Evolutionary conservation across 768 basidiomycete species (phyloP).

Genomic region (Leccinum aurantiacum): DNA sequence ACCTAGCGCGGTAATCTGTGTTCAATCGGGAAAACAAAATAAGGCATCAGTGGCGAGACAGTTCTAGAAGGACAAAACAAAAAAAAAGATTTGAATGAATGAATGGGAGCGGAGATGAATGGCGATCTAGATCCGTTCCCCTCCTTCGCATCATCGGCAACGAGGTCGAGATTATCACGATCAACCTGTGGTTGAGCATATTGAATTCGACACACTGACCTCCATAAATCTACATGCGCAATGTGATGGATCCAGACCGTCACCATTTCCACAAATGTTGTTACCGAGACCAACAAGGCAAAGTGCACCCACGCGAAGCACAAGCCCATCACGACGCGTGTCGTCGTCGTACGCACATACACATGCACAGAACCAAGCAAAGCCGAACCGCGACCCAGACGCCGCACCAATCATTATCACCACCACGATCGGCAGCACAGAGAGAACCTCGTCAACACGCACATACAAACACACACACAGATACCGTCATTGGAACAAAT

Average conservation of each 20-base stretch:
- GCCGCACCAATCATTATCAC: background rate
- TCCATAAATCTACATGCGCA: constrained; percentile 46
- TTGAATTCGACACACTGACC: constrained; percentile 34
- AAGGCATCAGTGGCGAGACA: background rate
- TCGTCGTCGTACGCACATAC: background rate
- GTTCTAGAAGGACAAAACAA: background rate
- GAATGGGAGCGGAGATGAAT: constrained; percentile 14
- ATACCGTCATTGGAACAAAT: constrained; percentile 4
- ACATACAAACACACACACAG: constrained; percentile 7
- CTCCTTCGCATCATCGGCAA: background rate
- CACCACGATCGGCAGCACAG: background rate
- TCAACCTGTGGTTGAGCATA: background rate
- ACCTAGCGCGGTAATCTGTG: constrained; percentile 54
- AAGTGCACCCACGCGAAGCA: constrained; percentile 19
- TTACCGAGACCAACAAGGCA: background rate
- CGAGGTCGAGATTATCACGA: background rate
- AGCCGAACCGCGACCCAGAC: background rate
- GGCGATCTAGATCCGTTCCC: constrained; percentile 5
- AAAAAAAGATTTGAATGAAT: background rate
- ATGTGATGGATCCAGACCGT: background rate
- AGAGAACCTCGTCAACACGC: background rate
- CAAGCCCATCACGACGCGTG: constrained; percentile 1
- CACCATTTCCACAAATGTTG: background rate
- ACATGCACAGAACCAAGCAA: background rate
- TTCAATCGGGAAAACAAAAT: background rate